Base-by-base conservation (phyloP, 345 rosid species). In the Salix purpurea region DNA sequence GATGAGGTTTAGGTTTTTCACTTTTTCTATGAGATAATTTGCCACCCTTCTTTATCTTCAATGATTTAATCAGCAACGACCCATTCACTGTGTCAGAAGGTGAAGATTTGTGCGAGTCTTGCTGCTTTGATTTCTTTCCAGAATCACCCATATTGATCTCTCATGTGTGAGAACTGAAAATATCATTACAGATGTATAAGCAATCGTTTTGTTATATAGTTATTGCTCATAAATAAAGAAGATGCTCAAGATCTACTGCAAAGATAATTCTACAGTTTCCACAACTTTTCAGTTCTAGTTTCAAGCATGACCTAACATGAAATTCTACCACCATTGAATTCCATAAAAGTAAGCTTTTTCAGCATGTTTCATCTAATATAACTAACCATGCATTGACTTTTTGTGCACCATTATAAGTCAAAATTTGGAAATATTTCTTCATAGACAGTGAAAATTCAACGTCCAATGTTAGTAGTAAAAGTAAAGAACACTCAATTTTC, bases 1-100 rank as follows among this genome's bases (percentile, higher is more conserved):
- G 65, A 64, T 65, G 81, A 79, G 80, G 67, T 78, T 81, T 83
- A 24, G 79, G 71, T 50, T 67, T 81, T 7, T 58, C 80, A 18
- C 74, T 84, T 62, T 82, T 82, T 42, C 73, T 61, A 78, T 50
- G 76, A 37, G 80, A 73, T 39, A 76, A 28, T 56, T 75, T 82
- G 76, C 72, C 67, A 15, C 81, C 76, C 62, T 78, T 88, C 69
- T 82, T 79, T 9, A 78, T 60, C 68, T 80, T 78, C 61, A 86
- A 70, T 5, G 90, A 80, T n/a, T 89, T 83, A 81, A 88, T 84
- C 68, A 84, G 79, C 79, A 81, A 28, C 75, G 92, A 86, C 23
- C 82, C 87, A 39, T 67, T 64, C 34, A 82, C 88, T 73, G 54
- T 69, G 76, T 79, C 78, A 19, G 87, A 81, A 37, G 75, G 67